phyloP scores from a whole-genome alignment of 1,139 yeast genomes.

The Spencermartinsiella ligniputridi region DNA sequence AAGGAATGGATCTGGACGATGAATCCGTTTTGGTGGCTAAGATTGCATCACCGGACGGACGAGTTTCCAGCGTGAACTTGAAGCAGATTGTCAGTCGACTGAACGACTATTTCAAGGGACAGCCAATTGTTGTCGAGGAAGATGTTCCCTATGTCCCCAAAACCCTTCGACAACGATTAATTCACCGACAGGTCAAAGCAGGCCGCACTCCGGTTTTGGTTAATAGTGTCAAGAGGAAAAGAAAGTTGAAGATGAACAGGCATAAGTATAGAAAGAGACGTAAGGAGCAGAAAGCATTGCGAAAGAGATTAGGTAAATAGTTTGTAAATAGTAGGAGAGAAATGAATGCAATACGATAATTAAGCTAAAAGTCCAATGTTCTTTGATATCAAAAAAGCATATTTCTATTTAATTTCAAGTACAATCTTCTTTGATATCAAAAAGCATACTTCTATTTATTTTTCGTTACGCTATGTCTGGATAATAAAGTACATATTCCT shows the following conservation, averaged over 20 bases:
- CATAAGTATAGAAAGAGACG: slow-evolving; percentile 45
- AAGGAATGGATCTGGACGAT: background rate
- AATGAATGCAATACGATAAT: background rate
- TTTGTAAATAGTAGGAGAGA: too few relatives aligned
- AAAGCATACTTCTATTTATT: slow-evolving; percentile 5
- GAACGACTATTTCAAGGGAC: background rate
- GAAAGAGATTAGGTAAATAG: slow-evolving; percentile 35
- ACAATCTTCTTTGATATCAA: background rate
- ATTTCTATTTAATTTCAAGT: background rate
- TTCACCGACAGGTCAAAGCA: background rate
- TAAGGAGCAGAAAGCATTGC: slow-evolving; percentile 40
- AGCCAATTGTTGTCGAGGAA: background rate
- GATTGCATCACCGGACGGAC: background rate
- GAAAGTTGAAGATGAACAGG: slow-evolving; percentile 44
- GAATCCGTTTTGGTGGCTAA: background rate
- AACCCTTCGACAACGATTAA: background rate
- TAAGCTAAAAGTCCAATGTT: background rate
- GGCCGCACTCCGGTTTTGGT: slow-evolving; percentile 19
- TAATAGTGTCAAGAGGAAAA: slow-evolving; percentile 41
- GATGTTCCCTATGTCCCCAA: background rate
- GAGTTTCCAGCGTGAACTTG: background rate
- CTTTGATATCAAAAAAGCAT: background rate
- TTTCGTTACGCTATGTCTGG: slow-evolving; percentile 38
- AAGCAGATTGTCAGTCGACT: background rate
- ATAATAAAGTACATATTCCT: slow-evolving; percentile 40